A percentile compares a stretch with the other conserved stretches of the same genome.
phyloP scores from a whole-genome alignment of 768 basidiomycete species.

The Suillus placidus region DNA sequence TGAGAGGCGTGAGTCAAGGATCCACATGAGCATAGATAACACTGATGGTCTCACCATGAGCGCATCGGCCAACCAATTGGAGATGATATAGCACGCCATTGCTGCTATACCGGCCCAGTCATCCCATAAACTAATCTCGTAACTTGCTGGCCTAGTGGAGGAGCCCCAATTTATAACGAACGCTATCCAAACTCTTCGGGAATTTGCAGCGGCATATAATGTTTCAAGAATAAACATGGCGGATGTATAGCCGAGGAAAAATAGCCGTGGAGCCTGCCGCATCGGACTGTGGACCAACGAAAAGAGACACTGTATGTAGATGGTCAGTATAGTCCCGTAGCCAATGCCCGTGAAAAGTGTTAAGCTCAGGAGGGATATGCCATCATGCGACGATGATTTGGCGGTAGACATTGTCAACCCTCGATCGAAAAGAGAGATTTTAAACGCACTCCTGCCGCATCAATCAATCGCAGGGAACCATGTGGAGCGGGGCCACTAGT shows the following conservation, averaged over 20 bases:
- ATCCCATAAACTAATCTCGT: constrained; percentile 26
- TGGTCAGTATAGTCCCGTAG: constrained; percentile 5
- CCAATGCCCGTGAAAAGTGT: background rate
- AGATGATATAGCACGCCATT: constrained; percentile 27
- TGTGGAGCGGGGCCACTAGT: background rate
- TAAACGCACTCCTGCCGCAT: background rate
- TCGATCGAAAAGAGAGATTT: background rate
- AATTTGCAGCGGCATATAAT: constrained; percentile 31
- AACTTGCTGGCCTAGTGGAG: constrained; percentile 21
- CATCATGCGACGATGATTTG: background rate
- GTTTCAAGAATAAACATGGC: constrained; percentile 31
- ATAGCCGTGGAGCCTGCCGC: constrained; percentile 9
- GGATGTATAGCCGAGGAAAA: constrained; percentile 30
- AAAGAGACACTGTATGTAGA: constrained; percentile 5
- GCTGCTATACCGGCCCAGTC: constrained; percentile 26
- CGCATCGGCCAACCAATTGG: constrained; percentile 34
- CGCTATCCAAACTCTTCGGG: constrained; percentile 30
- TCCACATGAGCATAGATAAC: constrained; percentile 8
- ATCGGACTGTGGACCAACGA: background rate
- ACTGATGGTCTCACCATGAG: constrained; percentile 24
- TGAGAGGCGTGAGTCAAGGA: background rate
- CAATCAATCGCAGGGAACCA: background rate
- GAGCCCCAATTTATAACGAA: constrained; percentile 34
- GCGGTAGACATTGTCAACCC: background rate
- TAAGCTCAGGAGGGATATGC: constrained; percentile 2